Evolutionary conservation across 2,329 filamentous ascomycete species (phyloP).

Genomic region (Volutella citrinella): DNA sequence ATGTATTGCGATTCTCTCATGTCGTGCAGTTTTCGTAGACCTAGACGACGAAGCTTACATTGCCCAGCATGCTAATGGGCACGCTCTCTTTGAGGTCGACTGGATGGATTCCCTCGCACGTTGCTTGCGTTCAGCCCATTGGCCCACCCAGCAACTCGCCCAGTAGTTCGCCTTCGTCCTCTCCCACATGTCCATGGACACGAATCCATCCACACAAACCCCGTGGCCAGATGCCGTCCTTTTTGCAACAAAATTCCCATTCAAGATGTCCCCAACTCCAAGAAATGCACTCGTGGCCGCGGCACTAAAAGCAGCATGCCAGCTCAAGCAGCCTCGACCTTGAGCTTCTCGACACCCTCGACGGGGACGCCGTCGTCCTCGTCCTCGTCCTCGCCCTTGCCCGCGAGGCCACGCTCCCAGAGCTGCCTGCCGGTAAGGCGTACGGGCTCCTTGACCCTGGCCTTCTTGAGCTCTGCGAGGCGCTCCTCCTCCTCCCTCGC

Average conservation of each 20-base stretch:
- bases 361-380: slow-evolving; percentile 63
- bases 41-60: slow-evolving; percentile 21
- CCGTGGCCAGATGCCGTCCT: too few relatives aligned
- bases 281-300: slow-evolving; percentile 20
- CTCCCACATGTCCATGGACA: slow-evolving; percentile 2
- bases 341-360: slow-evolving; percentile 67
- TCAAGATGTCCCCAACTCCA: slow-evolving; percentile 25
- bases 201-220: too few relatives aligned
- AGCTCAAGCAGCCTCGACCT: slow-evolving; percentile 53
- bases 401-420: slow-evolving; percentile 72
- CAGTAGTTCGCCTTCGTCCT: slow-evolving; percentile 2
- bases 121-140: too few relatives aligned
- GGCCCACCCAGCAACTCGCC: too few relatives aligned
- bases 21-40: slow-evolving; percentile 17
- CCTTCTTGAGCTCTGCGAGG: slow-evolving; percentile 78
- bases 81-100: too few relatives aligned
- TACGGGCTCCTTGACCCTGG: slow-evolving; percentile 70
- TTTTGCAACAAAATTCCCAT: slow-evolving; percentile 13
- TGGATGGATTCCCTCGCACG: too few relatives aligned
- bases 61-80: slow-evolving; percentile 11
- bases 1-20: slow-evolving; percentile 17
- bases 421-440: slow-evolving; percentile 71
- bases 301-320: neutral
- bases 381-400: slow-evolving; percentile 64
- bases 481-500: slow-evolving; percentile 70